Conservation (phyloP, 2,329 filamentous ascomycete genomes). For the Aspergillus pseudoterreus region DNA sequence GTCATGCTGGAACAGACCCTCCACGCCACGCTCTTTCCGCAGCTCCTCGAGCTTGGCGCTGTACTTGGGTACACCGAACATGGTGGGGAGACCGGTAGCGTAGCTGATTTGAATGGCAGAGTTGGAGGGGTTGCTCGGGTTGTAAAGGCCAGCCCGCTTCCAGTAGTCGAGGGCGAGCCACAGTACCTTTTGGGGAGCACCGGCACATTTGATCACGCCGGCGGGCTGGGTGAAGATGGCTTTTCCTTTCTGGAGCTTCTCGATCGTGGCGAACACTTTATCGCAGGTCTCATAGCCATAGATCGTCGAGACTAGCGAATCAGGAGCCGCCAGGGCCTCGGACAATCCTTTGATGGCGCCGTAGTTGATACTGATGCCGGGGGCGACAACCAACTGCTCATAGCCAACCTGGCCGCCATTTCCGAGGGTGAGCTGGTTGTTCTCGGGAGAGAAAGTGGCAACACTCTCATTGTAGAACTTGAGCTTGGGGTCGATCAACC, state of each 20-base stretch:
- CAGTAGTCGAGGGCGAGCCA: conserved; percentile 60
- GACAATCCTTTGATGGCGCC: conserved; percentile 53
- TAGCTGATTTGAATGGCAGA: conserved; percentile 53
- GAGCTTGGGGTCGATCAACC: conserved; percentile 57
- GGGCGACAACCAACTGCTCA: conserved; percentile 62
- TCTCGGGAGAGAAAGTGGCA: conserved; percentile 49
- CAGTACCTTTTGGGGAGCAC: conserved; percentile 60
- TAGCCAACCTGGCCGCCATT: conserved; percentile 58
- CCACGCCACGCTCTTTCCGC: conserved; percentile 53
- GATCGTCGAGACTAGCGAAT: conserved; percentile 53
- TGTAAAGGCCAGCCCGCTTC: conserved; percentile 53
- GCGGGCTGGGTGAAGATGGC: conserved; percentile 60
- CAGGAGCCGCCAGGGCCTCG: conserved; percentile 51
- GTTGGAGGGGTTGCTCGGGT: conserved; percentile 32
- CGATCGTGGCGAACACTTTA: conserved; percentile 51
- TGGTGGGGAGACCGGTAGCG: conserved; percentile 53
- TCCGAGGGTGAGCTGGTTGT: conserved; percentile 54
- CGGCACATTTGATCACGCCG: conserved; percentile 59
- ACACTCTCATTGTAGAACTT: conserved; percentile 58
- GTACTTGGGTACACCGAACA: conserved; percentile 62
- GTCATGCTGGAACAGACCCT: conserved; percentile 58
- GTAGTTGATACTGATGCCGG: conserved; percentile 54
- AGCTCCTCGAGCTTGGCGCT: conserved; percentile 52
- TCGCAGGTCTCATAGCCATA: conserved; percentile 56
- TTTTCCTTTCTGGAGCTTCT: conserved; percentile 47